These are phyloP conservation scores for Pseudogymnoascus sp. DNA, from an alignment of 2,329 filamentous ascomycete species.

Conservation along the genomic window DNA sequence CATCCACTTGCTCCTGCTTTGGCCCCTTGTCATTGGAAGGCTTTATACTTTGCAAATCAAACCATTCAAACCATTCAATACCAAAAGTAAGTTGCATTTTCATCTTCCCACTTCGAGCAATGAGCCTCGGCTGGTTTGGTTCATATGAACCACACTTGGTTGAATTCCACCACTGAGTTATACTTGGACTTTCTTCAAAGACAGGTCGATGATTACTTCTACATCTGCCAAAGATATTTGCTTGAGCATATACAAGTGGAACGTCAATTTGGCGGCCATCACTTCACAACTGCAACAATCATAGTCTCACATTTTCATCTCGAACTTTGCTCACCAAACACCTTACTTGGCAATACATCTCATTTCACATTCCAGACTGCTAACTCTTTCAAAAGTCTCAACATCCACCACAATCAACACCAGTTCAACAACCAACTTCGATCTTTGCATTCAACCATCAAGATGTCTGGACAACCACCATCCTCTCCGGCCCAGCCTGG, in stretches of 20 bases:
- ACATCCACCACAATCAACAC: background rate
- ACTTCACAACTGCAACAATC: background rate
- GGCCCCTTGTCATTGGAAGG: background rate
- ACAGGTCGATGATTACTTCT: background rate
- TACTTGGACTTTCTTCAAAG: background rate
- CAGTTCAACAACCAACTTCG: background rate
- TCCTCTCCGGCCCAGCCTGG: background rate
- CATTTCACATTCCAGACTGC: background rate
- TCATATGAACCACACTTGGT: background rate
- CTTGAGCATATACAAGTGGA: background rate
- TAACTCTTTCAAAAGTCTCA: background rate
- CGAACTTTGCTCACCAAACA: background rate
- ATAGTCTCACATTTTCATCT: background rate
- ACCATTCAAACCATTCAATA: background rate
- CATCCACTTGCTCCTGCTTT: background rate
- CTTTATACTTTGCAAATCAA: background rate
- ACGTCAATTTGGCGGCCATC: background rate
- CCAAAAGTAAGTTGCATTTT: background rate
- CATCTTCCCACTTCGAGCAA: background rate
- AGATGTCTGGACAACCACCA: slow-evolving; percentile 1
- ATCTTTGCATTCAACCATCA: background rate
- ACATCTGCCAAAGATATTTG: background rate
- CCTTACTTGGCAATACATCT: background rate
- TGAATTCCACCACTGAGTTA: background rate
- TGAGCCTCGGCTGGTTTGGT: background rate